phyloP scores from a whole-genome alignment of 1,284 basidiomycete genomes.

The Malassezia arunalokei region DNA sequence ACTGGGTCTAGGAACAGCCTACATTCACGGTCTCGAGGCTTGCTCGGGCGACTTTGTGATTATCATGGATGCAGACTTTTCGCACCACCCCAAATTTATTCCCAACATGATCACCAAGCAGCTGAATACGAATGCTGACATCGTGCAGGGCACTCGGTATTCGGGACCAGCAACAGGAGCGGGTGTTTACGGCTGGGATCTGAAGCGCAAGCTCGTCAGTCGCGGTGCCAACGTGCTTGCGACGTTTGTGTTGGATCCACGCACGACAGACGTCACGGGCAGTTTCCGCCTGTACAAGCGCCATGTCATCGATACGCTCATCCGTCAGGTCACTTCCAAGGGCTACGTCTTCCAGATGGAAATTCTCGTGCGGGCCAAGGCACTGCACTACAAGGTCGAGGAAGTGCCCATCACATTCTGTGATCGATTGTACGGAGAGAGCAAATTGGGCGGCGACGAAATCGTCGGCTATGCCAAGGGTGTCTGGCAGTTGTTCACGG shows the following conservation, averaged over 20 bases:
- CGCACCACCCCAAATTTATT: constrained; percentile 56
- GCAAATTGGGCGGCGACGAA: constrained; percentile 76
- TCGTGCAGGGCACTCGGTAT: constrained; percentile 32
- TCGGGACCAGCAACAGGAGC: constrained; percentile 29
- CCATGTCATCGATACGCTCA: constrained; percentile 65
- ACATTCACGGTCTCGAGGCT: constrained; percentile 77
- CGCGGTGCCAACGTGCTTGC: constrained; percentile 29
- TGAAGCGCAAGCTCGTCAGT: constrained; percentile 32
- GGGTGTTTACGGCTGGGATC: constrained; percentile 32
- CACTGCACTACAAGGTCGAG: constrained; percentile 68
- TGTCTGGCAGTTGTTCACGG: constrained; percentile 61
- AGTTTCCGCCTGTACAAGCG: constrained; percentile 58
- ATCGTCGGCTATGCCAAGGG: constrained; percentile 78
- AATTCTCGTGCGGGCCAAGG: constrained; percentile 78
- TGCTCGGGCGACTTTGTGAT: constrained; percentile 84
- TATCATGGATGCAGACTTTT: constrained; percentile 94
- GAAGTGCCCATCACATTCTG: constrained; percentile 84
- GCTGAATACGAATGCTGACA: constrained; percentile 20
- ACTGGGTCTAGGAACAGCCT: constrained; percentile 77
- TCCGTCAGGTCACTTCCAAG: constrained; percentile 66
- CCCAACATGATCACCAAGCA: constrained; percentile 28
- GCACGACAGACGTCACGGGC: constrained; percentile 33
- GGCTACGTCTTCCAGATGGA: constrained; percentile 97
- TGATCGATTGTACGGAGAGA: constrained; percentile 85
- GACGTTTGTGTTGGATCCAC: constrained; percentile 24